phyloP scores from a whole-genome alignment of 306 rosid species.

The Acacia crassicarpa region DNA sequence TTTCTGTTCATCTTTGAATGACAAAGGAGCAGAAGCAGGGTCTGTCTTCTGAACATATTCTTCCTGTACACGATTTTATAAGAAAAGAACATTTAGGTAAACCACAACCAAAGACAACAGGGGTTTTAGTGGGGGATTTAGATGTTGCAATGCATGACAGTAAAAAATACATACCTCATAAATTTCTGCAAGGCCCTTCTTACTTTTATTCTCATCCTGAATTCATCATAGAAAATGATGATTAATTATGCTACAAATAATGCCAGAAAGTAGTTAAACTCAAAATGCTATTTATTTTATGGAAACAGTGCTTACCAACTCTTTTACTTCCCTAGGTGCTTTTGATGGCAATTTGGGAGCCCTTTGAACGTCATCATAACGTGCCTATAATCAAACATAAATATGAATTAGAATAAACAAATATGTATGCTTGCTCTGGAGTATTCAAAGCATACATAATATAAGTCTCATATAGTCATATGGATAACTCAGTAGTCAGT shows the following conservation, averaged over 20 bases:
- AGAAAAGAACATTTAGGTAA: background rate
- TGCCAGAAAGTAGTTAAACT: conserved; percentile 17
- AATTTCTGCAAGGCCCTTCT: conserved; percentile 83
- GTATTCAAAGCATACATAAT: background rate
- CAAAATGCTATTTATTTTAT: conserved; percentile 19
- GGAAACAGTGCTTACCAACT: conserved; percentile 59
- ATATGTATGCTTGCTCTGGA: background rate
- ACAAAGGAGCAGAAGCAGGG: conserved; percentile 56
- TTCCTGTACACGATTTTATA: conserved; percentile 57
- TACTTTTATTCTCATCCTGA: conserved; percentile 93
- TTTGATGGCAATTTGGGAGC: conserved; percentile 61
- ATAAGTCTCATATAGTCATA: background rate
- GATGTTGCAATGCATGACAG: conserved; percentile 20
- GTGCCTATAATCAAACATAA: conserved; percentile 48
- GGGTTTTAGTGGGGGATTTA: conserved; percentile 10
- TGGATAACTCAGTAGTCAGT: conserved; percentile 7
- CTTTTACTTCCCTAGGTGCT: conserved; percentile 70
- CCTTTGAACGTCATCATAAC: conserved; percentile 74
- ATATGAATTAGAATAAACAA: conserved; percentile 24
- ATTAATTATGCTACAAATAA: conserved; percentile 22
- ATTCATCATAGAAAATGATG: conserved; percentile 21
- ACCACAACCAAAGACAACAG: background rate
- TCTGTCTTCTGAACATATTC: conserved; percentile 75
- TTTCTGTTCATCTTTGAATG: conserved; percentile 73
- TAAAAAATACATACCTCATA: conserved; percentile 73